phyloP scores from a whole-genome alignment of 352 stramenopile species.

The Phytophthora pinifolia region DNA sequence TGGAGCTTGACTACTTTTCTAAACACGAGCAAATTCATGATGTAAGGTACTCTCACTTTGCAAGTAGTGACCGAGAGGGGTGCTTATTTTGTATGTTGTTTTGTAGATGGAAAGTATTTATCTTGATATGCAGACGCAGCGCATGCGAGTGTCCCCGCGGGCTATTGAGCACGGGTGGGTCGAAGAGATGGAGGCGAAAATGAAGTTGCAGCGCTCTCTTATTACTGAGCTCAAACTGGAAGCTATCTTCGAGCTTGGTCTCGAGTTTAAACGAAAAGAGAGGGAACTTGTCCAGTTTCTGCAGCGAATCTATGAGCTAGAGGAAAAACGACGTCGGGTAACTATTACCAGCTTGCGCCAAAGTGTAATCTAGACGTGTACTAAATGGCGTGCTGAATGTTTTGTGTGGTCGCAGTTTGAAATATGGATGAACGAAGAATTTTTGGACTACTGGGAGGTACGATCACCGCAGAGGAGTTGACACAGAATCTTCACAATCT shows the following conservation, averaged over 20 bases:
- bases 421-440: constrained; percentile 77
- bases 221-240: constrained; percentile 69
- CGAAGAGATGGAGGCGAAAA: constrained; percentile 81
- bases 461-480: not conserved
- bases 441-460: constrained; percentile 81
- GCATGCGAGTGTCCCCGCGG: constrained; percentile 65
- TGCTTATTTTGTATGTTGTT: not conserved
- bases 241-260: constrained; percentile 54
- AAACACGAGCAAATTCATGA: constrained; percentile 65
- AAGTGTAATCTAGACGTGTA: not conserved
- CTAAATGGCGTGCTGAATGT: not conserved
- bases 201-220: constrained; percentile 49
- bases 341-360: not conserved
- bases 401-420: constrained; percentile 48
- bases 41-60: constrained; percentile 49
- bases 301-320: constrained; percentile 35
- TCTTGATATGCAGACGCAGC: constrained; percentile 79
- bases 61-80: not conserved
- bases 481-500: too few species aligned
- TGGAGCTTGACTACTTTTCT: constrained; percentile 68
- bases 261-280: constrained; percentile 62
- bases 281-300: constrained; percentile 36
- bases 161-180: constrained; percentile 84
- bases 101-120: constrained; percentile 77
- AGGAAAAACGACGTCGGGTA: constrained; percentile 57